Evolutionary conservation across 441 rosid species (phyloP).

Genomic region (Rhodomyrtus psidioides): DNA sequence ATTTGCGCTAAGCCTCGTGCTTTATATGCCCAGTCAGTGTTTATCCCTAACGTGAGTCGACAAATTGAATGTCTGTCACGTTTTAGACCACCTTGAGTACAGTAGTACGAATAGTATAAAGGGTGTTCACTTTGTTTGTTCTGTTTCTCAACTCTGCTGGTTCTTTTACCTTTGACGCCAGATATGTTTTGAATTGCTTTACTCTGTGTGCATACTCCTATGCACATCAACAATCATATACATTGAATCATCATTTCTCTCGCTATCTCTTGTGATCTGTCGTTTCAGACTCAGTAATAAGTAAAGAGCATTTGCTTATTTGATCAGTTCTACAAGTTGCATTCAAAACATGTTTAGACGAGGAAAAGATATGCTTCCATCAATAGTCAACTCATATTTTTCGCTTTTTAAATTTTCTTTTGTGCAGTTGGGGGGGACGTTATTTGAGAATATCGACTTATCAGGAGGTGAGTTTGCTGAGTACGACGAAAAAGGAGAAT

Average conservation of each 20-base stretch:
- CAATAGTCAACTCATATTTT: neutral
- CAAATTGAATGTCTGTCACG: neutral
- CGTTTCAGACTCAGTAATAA: neutral
- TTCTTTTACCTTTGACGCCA: neutral
- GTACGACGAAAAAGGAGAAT: conserved; percentile 87
- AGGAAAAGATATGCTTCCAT: neutral
- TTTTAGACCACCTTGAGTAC: neutral
- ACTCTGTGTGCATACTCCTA: neutral
- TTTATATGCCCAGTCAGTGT: neutral
- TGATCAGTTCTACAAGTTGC: neutral
- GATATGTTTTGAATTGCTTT: neutral
- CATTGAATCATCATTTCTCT: neutral
- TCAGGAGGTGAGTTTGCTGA: conserved; percentile 70
- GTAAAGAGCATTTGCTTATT: neutral
- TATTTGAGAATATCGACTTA: conserved; percentile 61
- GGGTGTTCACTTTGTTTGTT: neutral
- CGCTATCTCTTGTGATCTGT: neutral
- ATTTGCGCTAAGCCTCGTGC: neutral
- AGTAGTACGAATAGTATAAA: neutral
- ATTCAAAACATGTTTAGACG: neutral
- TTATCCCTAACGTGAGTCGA: neutral
- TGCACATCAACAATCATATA: neutral
- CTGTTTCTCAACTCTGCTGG: neutral
- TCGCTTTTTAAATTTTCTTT: neutral
- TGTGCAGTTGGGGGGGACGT: conserved; percentile 56